Conservation (phyloP, 2,329 filamentous ascomycete species). For the Coniochaeta pulveracea region DNA sequence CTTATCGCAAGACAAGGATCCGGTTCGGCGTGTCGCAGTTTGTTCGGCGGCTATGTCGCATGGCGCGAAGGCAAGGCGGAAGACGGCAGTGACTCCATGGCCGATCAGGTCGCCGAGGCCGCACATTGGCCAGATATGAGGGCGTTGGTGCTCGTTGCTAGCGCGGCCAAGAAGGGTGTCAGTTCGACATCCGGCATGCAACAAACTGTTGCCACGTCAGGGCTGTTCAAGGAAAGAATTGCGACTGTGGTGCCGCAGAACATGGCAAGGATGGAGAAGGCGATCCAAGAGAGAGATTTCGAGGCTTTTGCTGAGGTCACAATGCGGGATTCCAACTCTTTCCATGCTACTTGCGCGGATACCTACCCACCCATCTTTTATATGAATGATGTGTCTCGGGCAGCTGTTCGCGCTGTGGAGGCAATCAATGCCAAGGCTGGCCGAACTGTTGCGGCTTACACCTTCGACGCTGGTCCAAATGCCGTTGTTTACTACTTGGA, state of each 20-base stretch:
- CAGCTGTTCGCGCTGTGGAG: slow-evolving; percentile 82
- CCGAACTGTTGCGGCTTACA: slow-evolving; percentile 80
- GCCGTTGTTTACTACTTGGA: slow-evolving; percentile 92
- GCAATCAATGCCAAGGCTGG: slow-evolving; percentile 74
- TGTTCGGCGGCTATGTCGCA: slow-evolving; percentile 93
- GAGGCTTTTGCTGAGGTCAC: slow-evolving; percentile 77
- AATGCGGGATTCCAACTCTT: slow-evolving; percentile 94
- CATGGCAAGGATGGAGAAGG: slow-evolving; percentile 78
- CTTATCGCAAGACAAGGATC: slow-evolving; percentile 88
- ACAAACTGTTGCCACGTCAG: slow-evolving; percentile 82
- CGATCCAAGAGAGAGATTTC: slow-evolving; percentile 71
- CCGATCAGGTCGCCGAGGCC: slow-evolving; percentile 78
- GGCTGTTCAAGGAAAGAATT: slow-evolving; percentile 72
- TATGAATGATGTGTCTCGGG: slow-evolving; percentile 85
- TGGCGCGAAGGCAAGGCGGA: slow-evolving; percentile 70
- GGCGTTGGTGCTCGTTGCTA: slow-evolving; percentile 82
- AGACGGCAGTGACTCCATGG: slow-evolving; percentile 79
- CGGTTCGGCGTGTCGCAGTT: slow-evolving; percentile 82
- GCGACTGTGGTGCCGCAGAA: slow-evolving; percentile 66
- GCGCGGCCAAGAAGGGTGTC: slow-evolving; percentile 91
- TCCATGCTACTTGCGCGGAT: slow-evolving; percentile 90
- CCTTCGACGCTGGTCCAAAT: slow-evolving; percentile 95
- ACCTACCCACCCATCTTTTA: slow-evolving; percentile 98
- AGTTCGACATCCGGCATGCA: slow-evolving; percentile 94
- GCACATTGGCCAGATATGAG: slow-evolving; percentile 94